phyloP scores from a whole-genome alignment of 2,329 filamentous ascomycete genomes.

The Xylariomycetidae sp. region DNA sequence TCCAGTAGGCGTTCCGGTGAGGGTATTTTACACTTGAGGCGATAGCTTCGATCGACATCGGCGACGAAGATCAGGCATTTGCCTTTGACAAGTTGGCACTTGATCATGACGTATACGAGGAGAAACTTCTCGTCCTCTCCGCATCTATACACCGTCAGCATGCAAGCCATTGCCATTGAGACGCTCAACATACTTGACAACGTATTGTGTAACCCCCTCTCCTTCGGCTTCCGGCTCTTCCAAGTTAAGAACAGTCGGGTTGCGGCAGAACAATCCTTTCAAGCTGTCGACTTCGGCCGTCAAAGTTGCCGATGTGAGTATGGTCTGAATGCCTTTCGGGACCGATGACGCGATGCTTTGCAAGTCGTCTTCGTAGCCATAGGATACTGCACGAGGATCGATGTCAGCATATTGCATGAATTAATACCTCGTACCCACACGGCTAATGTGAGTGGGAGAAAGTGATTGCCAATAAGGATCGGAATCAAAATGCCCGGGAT shows the following conservation, averaged over 20 bases:
- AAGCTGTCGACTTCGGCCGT: constrained; percentile 81
- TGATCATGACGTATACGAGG: constrained; percentile 88
- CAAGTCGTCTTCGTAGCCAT: constrained; percentile 89
- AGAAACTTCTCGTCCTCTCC: constrained; percentile 98
- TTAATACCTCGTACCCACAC: too few species aligned
- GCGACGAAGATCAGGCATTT: constrained; percentile 78
- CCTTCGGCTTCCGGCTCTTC: constrained; percentile 75
- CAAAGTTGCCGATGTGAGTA: constrained; percentile 90
- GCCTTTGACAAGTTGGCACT: constrained; percentile 86
- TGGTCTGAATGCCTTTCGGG: constrained; percentile 80
- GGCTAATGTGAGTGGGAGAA: too few species aligned
- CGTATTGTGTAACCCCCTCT: constrained; percentile 76
- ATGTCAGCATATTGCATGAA: too few species aligned
- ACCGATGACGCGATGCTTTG: constrained; percentile 70
- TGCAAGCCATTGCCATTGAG: not conserved
- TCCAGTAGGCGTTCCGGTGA: not conserved
- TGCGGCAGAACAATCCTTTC: constrained; percentile 77
- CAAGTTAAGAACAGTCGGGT: constrained; percentile 73
- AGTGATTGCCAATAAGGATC: too few species aligned
- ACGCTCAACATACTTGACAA: constrained; percentile 59
- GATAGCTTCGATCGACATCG: constrained; percentile 57
- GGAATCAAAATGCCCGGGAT: too few species aligned
- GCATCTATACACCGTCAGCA: constrained; percentile 45
- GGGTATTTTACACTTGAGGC: constrained; percentile 55
- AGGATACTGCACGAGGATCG: too few species aligned